Percentiles rank a stretch among this genome's conserved stretches.
These are phyloP conservation scores for Trichoderma sp. DNA, from an alignment of 2,329 filamentous ascomycete species.

Conservation along the genomic window DNA sequence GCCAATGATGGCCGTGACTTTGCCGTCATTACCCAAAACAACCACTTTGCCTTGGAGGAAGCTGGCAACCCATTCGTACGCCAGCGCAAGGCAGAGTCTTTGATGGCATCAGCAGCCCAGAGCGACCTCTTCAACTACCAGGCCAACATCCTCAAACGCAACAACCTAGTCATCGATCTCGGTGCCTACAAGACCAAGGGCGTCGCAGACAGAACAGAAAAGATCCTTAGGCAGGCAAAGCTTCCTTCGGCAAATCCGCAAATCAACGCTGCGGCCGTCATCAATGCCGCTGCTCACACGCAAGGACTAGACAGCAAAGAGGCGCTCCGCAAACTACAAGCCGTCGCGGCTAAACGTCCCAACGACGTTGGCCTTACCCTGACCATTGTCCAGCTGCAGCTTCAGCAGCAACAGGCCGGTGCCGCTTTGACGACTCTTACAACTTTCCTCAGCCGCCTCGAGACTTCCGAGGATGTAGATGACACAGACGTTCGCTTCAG, in stretches of 20 bases:
- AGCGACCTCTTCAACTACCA: constrained; percentile 74
- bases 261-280: constrained; percentile 44
- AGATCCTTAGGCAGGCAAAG: constrained; percentile 33
- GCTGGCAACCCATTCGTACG: constrained; percentile 64
- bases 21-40: constrained; percentile 63
- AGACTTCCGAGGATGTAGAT: constrained; percentile 53
- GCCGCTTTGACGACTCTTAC: constrained; percentile 75
- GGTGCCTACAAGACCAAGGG: constrained; percentile 66
- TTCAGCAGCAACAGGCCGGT: constrained; percentile 66
- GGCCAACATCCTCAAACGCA: constrained; percentile 51
- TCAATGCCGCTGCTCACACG: constrained; percentile 70
- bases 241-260: constrained; percentile 33
- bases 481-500: constrained; percentile 72
- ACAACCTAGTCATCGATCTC: constrained; percentile 62
- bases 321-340: constrained; percentile 66
- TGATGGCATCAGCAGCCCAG: constrained; percentile 49
- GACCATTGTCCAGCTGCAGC: constrained; percentile 77
- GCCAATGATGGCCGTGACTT: constrained; percentile 56
- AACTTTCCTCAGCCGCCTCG: constrained; percentile 68
- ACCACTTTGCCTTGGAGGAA: constrained; percentile 46
- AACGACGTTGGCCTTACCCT: constrained; percentile 77
- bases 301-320: constrained; percentile 61
- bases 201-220: constrained; percentile 48
- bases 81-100: constrained; percentile 58
- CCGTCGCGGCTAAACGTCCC: constrained; percentile 68